These are phyloP conservation scores for Xanthoconium stramineum DNA, from an alignment of 768 basidiomycete species.

Conservation along the genomic window DNA sequence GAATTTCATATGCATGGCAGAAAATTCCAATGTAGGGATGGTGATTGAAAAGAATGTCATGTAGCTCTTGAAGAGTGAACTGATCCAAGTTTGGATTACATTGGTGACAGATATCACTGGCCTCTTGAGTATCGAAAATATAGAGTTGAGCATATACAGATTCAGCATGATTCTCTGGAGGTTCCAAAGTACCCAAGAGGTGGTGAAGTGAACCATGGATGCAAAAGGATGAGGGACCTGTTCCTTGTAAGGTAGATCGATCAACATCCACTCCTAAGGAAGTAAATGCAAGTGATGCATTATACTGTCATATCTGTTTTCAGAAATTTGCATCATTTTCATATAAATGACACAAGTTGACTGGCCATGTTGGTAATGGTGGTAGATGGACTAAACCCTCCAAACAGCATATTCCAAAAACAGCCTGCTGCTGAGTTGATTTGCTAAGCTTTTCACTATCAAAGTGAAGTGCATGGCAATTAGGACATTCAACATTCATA, in stretches of 20 bases:
- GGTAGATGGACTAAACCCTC: conserved; percentile 23
- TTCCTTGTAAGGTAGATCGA: conserved; percentile 1
- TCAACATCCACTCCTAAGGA: conserved; percentile 2
- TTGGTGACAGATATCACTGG: neutral
- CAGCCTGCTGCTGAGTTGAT: neutral
- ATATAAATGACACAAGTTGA: neutral
- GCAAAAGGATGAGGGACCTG: conserved; percentile 11
- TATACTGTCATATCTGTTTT: conserved; percentile 38
- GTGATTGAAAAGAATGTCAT: neutral
- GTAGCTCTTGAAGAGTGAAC: neutral
- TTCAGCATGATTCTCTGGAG: conserved; percentile 6
- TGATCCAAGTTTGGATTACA: neutral
- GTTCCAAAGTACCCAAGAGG: conserved; percentile 29
- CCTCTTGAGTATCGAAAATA: conserved; percentile 21
- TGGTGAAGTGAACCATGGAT: conserved; percentile 40
- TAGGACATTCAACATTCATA: conserved; percentile 6
- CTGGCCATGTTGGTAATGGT: conserved; percentile 17
- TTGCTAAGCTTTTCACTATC: conserved; percentile 7
- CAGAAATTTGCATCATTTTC: conserved; percentile 20
- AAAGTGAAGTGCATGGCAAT: conserved; percentile 22
- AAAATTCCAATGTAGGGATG: neutral
- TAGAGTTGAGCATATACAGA: conserved; percentile 41
- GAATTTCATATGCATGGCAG: neutral
- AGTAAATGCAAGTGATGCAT: conserved; percentile 18
- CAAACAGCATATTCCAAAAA: conserved; percentile 31